Base-by-base conservation (phyloP, 768 basidiomycete genomes). In the Mycena pura region DNA sequence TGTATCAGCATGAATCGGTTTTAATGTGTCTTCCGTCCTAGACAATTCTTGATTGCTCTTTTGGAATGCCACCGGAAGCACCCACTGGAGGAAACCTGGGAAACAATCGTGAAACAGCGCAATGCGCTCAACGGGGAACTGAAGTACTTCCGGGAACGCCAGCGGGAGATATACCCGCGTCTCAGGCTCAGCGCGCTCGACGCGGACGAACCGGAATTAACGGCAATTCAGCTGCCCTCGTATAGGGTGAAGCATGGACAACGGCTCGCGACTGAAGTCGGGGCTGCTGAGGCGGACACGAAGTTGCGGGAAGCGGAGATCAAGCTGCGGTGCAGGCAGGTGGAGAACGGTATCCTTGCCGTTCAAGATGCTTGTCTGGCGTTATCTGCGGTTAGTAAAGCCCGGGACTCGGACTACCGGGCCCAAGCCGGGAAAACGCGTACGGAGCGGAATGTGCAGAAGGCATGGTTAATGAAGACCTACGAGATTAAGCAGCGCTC, bases 161-260 rank as follows among this genome's bases (percentile, higher is more conserved):
- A 62, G 49, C 40, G 40, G 29, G n/a, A n/a, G n/a, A n/a, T n/a
- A n/a, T n/a, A n/a, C n/a, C n/a, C n/a, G n/a, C n/a, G n/a, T n/a
- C n/a, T 61, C 11, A 43, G 5, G 38, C 60, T 61, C 45, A 61
- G 60, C 24, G 52, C 45, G 15, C 52, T 54, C 11, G 45, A 54
- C 27, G 45, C 38, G 6, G 60, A 61, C 6, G 60, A 54, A 46
- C 60, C 60, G 1, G 60, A 53, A 34, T 22, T 60, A 5, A 60
- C 59, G 3, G 43, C 59, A 1, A 34, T 62, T 14, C 60, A 62
- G 24, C 41, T 62, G 3, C 60, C 53, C 2, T 62, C 61, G 5
- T 62, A 51, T 40, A 31, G 61, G 15, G 57, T 57, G 31, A 56
- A 51, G 28, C 61, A 62, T 29, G 48, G 61, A 19, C 60, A 56